Percentiles rank a stretch among this genome's conserved stretches.
Evolutionary conservation across 306 rosid genomes (phyloP).

Genomic region (cucumber (Cucumis sativus)): Cucumber_9930_V3 NC_026660.2:6544001-6544500

Average conservation of each 20-base stretch:
- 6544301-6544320: neutral
- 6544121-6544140: conserved; percentile 92
- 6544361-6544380: neutral
- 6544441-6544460: neutral
- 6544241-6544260: neutral
- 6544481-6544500: too few relatives aligned
- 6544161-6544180: conserved; percentile 89
- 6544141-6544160: conserved; percentile 65
- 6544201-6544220: conserved; percentile 61
- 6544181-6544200: conserved; percentile 99
- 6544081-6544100: neutral
- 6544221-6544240: neutral
- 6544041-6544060: neutral
- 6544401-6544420: neutral
- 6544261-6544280: neutral
- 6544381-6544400: neutral
- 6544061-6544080: neutral
- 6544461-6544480: neutral
- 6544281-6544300: neutral
- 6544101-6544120: conserved; percentile 9
- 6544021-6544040: neutral
- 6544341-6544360: neutral
- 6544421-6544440: neutral
- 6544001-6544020: neutral
- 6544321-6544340: neutral